phyloP scores from a whole-genome alignment of 495 filamentous ascomycete species.

The Daldinia caldariorum region DNA sequence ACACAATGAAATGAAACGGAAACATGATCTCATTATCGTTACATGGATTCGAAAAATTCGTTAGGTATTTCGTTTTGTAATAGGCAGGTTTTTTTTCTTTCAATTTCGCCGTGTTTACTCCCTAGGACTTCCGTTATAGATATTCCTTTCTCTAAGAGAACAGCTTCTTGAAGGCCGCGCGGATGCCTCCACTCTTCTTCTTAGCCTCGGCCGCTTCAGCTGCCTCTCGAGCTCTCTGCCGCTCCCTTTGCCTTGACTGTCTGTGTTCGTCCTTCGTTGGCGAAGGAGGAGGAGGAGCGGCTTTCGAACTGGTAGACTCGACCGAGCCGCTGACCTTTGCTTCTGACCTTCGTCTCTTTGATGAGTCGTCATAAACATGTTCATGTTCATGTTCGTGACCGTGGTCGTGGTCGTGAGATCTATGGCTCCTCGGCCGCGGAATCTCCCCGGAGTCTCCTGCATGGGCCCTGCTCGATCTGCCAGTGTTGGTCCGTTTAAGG shows the following conservation, averaged over 20 bases:
- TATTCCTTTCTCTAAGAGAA: constrained; percentile 16
- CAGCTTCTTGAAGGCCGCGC: constrained; percentile 33
- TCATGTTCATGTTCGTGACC: background rate
- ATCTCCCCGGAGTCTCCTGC: constrained; percentile 30
- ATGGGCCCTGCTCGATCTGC: constrained; percentile 43
- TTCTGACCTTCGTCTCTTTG: constrained; percentile 29
- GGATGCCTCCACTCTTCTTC: constrained; percentile 27
- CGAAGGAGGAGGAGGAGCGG: background rate
- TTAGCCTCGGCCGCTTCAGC: constrained; percentile 22
- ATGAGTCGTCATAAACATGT: constrained; percentile 10
- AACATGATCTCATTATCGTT: constrained; percentile 29
- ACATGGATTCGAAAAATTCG: constrained; percentile 9
- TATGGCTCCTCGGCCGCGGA: constrained; percentile 36
- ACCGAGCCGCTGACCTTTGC: constrained; percentile 12
- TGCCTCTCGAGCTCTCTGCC: constrained; percentile 36
- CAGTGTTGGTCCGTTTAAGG: constrained; percentile 53
- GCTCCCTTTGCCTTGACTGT: constrained; percentile 28
- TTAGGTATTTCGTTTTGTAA: constrained; percentile 24
- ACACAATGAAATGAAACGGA: constrained; percentile 19
- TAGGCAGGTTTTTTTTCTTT: background rate
- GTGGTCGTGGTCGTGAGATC: constrained; percentile 16
- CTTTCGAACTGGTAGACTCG: constrained; percentile 24
- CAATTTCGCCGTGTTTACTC: background rate
- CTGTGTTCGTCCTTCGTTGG: constrained; percentile 22
- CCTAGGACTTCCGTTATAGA: background rate